Conservation (phyloP, 2,329 filamentous ascomycete genomes). For the Colletotrichum sp. region DNA sequence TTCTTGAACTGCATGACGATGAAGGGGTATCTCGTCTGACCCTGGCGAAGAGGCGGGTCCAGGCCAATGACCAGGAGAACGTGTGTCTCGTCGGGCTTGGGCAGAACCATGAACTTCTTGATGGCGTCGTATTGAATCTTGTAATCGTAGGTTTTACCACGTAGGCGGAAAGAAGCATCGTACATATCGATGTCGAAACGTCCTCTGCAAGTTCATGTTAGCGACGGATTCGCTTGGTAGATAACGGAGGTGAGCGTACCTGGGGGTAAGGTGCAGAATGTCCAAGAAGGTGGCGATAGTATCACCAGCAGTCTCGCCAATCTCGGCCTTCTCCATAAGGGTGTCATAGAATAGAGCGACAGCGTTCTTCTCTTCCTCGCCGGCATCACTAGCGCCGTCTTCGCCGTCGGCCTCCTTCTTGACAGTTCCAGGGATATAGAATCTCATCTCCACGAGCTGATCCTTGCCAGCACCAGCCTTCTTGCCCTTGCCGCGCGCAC, state of each 20-base stretch:
- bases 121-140: constrained; percentile 98
- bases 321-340: constrained; percentile 97
- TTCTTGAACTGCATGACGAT: constrained; percentile 99
- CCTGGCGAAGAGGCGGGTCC: constrained; percentile 93
- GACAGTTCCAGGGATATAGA: constrained; percentile 94
- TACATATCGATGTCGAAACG: constrained; percentile 99
- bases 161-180: constrained; percentile 93
- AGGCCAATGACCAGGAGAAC: constrained; percentile 93
- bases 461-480: constrained; percentile 90
- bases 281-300: constrained; percentile 98
- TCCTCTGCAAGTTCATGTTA: constrained; percentile 66
- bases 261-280: constrained; percentile 94
- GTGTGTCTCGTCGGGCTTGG: constrained; percentile 98
- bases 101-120: constrained; percentile 98
- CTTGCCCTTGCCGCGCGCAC: constrained; percentile 78
- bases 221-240: background rate
- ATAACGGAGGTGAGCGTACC: constrained; percentile 51
- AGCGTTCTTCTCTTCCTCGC: constrained; percentile 88
- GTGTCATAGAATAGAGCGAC: constrained; percentile 98
- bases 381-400: constrained; percentile 70
- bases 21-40: constrained; percentile 97
- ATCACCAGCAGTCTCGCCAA: constrained; percentile 98
- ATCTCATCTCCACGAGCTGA: constrained; percentile 97
- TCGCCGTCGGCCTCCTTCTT: constrained; percentile 78
- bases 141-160: constrained; percentile 99